Percentiles rank a stretch among this genome's conserved stretches.
Conservation (phyloP, 768 basidiomycete species). For the Dendrothele bispora region DNA sequence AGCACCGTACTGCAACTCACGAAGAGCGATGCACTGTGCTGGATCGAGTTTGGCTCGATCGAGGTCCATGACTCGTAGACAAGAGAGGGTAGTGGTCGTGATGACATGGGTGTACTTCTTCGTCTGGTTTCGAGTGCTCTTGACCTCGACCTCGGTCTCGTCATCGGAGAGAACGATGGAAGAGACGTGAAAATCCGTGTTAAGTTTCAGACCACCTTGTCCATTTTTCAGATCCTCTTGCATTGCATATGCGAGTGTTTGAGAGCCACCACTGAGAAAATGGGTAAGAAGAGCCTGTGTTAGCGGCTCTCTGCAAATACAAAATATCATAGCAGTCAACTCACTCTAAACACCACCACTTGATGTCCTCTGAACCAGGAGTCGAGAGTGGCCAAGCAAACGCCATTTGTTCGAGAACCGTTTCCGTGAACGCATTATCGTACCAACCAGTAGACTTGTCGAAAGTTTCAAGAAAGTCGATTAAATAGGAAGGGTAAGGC, state of each 20-base stretch:
- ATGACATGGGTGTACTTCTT: constrained; percentile 24
- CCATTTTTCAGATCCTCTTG: constrained; percentile 11
- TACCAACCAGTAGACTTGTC: constrained; percentile 29
- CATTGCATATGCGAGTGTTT: constrained; percentile 22
- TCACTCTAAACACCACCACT: constrained; percentile 24
- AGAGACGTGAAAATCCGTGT: not conserved
- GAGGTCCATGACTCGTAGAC: constrained; percentile 28
- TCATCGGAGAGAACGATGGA: constrained; percentile 14
- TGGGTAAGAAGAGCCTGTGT: no score
- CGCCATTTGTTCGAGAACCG: constrained; percentile 27
- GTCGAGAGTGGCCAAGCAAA: not conserved
- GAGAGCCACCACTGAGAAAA: constrained; percentile 19
- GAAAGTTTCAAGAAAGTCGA: constrained; percentile 36
- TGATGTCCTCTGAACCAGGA: no score
- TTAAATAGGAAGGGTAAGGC: constrained; percentile 14
- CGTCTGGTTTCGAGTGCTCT: not conserved
- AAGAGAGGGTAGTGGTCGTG: constrained; percentile 30
- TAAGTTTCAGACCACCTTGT: no score
- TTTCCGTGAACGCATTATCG: constrained; percentile 33
- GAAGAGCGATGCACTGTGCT: constrained; percentile 32
- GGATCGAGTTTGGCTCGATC: constrained; percentile 17
- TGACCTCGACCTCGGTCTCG: not conserved
- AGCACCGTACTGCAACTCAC: constrained; percentile 30
- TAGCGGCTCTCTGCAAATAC: no score
- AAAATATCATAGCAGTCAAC: no score